Percentiles rank a stretch among this genome's conserved stretches.
These are phyloP conservation scores for Vigna mungo DNA, from an alignment of 306 rosid genomes.

Conservation along the genomic window DNA sequence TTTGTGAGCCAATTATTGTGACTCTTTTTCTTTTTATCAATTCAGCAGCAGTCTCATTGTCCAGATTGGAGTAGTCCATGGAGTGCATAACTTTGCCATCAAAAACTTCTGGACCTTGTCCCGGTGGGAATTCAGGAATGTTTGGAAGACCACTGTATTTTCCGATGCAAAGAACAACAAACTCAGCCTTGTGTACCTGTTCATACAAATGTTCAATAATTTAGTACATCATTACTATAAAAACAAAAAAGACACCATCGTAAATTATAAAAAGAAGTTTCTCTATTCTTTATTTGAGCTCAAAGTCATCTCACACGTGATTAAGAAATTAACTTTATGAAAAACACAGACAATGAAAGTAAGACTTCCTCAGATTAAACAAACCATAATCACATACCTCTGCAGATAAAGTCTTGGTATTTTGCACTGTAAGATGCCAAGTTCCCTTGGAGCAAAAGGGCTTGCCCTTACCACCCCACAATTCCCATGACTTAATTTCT, in stretches of 20 bases:
- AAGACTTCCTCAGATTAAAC: neutral
- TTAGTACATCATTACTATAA: neutral
- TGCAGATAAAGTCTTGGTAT: conserved; percentile 44
- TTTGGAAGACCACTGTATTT: conserved; percentile 61
- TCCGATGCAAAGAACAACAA: conserved; percentile 66
- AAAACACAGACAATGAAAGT: neutral
- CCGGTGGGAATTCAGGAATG: conserved; percentile 56
- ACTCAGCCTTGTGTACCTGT: conserved; percentile 55
- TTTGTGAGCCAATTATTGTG: conserved; percentile 53
- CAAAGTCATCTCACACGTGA: neutral
- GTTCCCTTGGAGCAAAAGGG: conserved; percentile 58
- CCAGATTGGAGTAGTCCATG: conserved; percentile 60
- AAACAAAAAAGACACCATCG: neutral
- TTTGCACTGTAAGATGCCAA: conserved; percentile 57
- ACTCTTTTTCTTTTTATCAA: conserved; percentile 55
- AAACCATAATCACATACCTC: conserved; percentile 34
- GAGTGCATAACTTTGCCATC: conserved; percentile 65
- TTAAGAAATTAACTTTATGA: neutral
- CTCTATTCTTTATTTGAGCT: neutral
- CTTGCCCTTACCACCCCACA: conserved; percentile 61
- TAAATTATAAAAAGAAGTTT: neutral
- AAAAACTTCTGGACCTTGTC: conserved; percentile 64
- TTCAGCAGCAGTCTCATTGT: conserved; percentile 47
- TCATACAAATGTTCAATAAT: neutral
- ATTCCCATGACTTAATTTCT: conserved; percentile 52